Base-by-base conservation (phyloP, 306 rosid species). In the Aeschynomene evenia region DNA sequence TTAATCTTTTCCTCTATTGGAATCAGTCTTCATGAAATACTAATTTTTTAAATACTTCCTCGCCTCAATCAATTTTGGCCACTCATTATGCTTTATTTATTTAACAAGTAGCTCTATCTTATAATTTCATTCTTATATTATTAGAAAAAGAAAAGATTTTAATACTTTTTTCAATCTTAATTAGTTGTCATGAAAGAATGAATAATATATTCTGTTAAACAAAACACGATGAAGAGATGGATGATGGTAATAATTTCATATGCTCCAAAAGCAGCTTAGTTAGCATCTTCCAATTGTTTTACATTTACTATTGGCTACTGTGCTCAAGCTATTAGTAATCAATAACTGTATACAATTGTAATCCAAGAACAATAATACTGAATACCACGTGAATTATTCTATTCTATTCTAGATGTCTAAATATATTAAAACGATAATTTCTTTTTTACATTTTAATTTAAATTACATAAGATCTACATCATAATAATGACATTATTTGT, bases 351-450 rank as follows among this genome's bases (percentile, higher is more conserved):
- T 45, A 75, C 79, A 68, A 45, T 6, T 18, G 51, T 49, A 67
- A 75, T 36, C 37, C 42, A 10, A 28, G 4, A 39, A 14, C 37
- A 52, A 46, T 5, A 74, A 29, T 21, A 46, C 50, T 60, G 11
- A 55, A 34, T 52, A 28, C 40, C 79, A 78, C 78, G 83, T 84
- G 82, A 71, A 33, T n/a, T n/a, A n/a, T n/a, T n/a, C 63, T 49
- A 48, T 39, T 36, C 59, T 23, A 74, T 51, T 56, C 55, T 54
- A 9, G 52, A 48, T 66, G 22, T 33, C 24, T 4, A 24, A 53
- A 53, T 24, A 26, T 14, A 55, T 14, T 20, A 55, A 55, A 55
- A 11, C 19, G 1, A 24, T 24, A 24, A 10, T 28, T 18, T 1
- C 3, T 5, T 56, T 43, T 43, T 40, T 8, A 40, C 50, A 43